Conservation (phyloP, 2,329 filamentous ascomycete genomes). For the Furcasterigmium sp. region DNA sequence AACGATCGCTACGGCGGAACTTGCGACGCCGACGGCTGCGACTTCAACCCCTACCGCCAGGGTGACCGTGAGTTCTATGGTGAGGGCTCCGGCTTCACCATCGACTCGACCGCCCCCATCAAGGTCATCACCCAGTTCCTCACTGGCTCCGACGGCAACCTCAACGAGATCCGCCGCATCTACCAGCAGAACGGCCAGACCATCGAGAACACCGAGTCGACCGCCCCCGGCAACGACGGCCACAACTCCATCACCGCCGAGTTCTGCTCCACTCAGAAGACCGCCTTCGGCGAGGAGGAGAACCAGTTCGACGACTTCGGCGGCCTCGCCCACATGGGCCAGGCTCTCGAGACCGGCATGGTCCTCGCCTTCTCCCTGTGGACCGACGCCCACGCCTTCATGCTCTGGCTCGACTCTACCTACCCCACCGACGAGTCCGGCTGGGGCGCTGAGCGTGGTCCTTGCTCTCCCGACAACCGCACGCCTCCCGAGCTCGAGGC, state of each 20-base stretch:
- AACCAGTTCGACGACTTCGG: conserved; percentile 48
- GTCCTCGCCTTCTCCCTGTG: conserved; percentile 48
- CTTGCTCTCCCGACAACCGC: conserved; percentile 46
- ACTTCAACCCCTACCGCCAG: conserved; percentile 65
- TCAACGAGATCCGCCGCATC: conserved; percentile 57
- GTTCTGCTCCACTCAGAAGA: conserved; percentile 57
- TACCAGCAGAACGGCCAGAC: conserved; percentile 60
- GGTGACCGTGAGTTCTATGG: conserved; percentile 62
- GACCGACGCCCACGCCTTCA: conserved; percentile 59
- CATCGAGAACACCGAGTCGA: conserved; percentile 47
- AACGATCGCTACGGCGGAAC: conserved; percentile 52
- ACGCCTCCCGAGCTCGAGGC: conserved; percentile 44
- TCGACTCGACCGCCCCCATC: conserved; percentile 55
- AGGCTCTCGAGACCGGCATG: conserved; percentile 35
- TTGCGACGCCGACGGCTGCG: conserved; percentile 66
- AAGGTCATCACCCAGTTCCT: conserved; percentile 65
- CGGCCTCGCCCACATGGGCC: conserved; percentile 51
- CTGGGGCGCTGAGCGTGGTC: conserved; percentile 47
- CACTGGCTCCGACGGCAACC: conserved; percentile 38
- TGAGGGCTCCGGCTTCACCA: conserved; percentile 38
- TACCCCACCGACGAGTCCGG: conserved; percentile 46
- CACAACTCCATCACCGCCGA: conserved; percentile 47
- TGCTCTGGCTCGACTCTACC: conserved; percentile 70
- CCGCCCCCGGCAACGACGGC: conserved; percentile 29
- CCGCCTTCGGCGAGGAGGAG: conserved; percentile 48